Base-by-base conservation (phyloP, 1,284 basidiomycete species). In the Microbotryum violaceum region DNA sequence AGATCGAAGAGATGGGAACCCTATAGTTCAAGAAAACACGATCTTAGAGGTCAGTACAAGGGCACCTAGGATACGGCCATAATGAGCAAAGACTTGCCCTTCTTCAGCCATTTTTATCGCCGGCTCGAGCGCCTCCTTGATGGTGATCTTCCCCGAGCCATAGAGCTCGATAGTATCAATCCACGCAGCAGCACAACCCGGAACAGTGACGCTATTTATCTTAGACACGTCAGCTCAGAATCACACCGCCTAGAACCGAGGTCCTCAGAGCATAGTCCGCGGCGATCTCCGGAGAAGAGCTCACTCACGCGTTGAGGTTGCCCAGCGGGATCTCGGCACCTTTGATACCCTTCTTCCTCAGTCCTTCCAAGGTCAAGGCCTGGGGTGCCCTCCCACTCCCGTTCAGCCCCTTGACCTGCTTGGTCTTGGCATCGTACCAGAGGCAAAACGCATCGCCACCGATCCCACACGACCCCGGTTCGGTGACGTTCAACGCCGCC, bases 181-280 rank as follows among this genome's bases (percentile, higher is more conserved):
- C 92, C 93, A 97, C 14, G 90, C 89, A 23, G 91, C 89, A 1
- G 92, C 88, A 21, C 89, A 88, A 52, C 93, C 91, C 64, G 94
- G 94, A 4, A 97, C 91, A 0, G 94, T 97, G 7, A 92, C 92
- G 16, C 86, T 81, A 74, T 94, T 0, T n/a, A 18, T 7, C 44
- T 25, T 18, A 8, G 4, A 50, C 18, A 25, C 29, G 49, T 20
- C 31, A 31, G 8, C 6, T 31, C 31, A 31, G 31, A 45, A 37
- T 50, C 1, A n/a, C 47, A 7, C 27, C 16, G 16, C 56, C 56
- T 21, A 10, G 18, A 52, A 63, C 18, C 21, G 4, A 37, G 29
- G 27, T 20, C 33, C 25, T n/a, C 25, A 33, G 27, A 20, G 23
- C 23, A 18, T 16, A 9, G 16, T 31, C 31, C 31, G 8, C 9